phyloP scores from a whole-genome alignment of 2,329 filamentous ascomycete genomes.

The Aspergillus bombycis region DNA sequence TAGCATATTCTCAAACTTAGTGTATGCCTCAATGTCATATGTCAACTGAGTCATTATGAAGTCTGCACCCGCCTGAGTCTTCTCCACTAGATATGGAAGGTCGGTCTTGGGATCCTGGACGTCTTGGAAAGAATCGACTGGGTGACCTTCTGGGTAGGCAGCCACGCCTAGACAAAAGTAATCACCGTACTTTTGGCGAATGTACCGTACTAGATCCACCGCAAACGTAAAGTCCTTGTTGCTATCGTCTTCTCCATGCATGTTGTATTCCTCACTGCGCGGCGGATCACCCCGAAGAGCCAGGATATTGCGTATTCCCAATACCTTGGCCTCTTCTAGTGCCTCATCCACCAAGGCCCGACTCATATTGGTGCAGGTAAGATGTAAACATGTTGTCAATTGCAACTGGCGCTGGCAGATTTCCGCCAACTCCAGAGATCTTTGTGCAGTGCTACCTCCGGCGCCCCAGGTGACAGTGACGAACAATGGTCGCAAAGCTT shows the following conservation, averaged over 20 bases:
- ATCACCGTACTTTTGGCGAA: constrained; percentile 80
- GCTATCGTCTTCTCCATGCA: constrained; percentile 62
- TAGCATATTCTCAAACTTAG: constrained; percentile 74
- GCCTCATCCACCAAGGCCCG: constrained; percentile 82
- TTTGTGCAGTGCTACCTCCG: constrained; percentile 85
- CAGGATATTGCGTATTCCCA: constrained; percentile 92
- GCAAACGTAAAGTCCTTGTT: constrained; percentile 87
- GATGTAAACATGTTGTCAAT: constrained; percentile 90
- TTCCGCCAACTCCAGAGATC: constrained; percentile 92
- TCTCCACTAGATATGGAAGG: constrained; percentile 85
- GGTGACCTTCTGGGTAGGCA: constrained; percentile 92
- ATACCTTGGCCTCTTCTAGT: constrained; percentile 82
- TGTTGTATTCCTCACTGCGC: constrained; percentile 81
- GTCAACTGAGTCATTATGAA: constrained; percentile 99
- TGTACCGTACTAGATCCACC: constrained; percentile 86
- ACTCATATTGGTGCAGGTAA: constrained; percentile 99
- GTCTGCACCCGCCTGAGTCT: constrained; percentile 87
- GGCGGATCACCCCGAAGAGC: constrained; percentile 91
- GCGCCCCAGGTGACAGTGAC: constrained; percentile 98
- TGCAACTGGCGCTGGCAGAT: constrained; percentile 90
- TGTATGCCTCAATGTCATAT: constrained; percentile 85
- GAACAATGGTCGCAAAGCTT: constrained; percentile 86
- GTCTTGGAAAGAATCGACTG: constrained; percentile 87
- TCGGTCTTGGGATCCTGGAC: constrained; percentile 68
- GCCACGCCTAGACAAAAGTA: constrained; percentile 97